Evolutionary conservation across 345 rosid genomes (phyloP).

Genomic region (Dimocarpus longan): DNA sequence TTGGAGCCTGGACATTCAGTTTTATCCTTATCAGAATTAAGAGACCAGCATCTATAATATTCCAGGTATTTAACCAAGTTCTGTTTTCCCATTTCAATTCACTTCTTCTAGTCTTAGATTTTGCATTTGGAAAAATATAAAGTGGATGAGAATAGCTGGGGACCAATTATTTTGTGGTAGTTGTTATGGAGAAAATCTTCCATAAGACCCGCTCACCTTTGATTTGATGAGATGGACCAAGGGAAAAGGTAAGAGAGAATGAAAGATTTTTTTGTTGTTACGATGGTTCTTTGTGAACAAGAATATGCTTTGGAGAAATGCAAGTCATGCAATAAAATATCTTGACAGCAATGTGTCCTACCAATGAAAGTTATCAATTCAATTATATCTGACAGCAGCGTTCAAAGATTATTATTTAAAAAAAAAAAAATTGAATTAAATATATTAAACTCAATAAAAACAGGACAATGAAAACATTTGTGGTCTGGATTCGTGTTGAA

Average conservation of each 20-base stretch:
- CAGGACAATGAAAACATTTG: background rate
- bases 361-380: background rate
- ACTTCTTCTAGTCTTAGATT: background rate
- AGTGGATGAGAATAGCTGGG: constrained; percentile 7
- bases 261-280: too few relatives aligned
- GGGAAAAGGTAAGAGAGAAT: too few relatives aligned
- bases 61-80: background rate
- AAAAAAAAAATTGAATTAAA: background rate
- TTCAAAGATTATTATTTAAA: background rate
- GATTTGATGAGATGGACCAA: too few relatives aligned
- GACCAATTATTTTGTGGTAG: constrained; percentile 16
- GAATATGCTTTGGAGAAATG: background rate
- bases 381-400: background rate
- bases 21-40: background rate
- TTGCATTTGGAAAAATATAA: background rate
- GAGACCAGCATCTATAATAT: background rate
- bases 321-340: constrained; percentile 7
- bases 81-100: background rate
- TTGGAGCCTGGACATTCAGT: background rate
- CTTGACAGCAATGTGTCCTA: background rate
- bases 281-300: background rate
- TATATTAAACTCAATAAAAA: background rate
- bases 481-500: background rate
- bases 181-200: background rate
- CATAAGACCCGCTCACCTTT: too few relatives aligned